Percentiles rank a stretch among this genome's conserved stretches.
Conservation (phyloP, 139 green algal species). For the Micractinium conductrix region DNA sequence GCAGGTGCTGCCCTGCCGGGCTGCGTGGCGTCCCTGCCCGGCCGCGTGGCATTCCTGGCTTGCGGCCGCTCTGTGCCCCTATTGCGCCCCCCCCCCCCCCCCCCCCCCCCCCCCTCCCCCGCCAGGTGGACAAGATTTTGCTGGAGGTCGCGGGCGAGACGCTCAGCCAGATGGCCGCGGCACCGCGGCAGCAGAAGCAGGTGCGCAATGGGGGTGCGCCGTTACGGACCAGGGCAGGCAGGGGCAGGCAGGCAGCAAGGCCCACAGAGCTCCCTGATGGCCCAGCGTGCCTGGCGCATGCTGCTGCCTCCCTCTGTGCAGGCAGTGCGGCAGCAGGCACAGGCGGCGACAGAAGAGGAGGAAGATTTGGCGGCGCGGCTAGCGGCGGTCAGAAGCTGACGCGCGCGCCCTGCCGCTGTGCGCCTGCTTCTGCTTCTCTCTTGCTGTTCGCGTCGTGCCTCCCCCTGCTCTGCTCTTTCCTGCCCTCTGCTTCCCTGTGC, state of each 20-base stretch:
- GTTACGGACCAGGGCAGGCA: not conserved
- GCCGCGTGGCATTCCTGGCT: too few relatives aligned
- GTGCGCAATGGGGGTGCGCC: too few relatives aligned
- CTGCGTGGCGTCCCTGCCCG: too few relatives aligned
- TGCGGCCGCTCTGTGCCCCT: not conserved
- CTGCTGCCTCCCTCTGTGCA: not conserved
- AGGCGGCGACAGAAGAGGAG: slow-evolving; percentile 12
- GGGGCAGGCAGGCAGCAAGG: not conserved
- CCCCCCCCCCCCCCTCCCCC: not conserved
- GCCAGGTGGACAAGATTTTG: slow-evolving; percentile 73
- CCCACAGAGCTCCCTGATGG: too few relatives aligned
- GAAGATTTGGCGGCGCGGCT: slow-evolving; percentile 32
- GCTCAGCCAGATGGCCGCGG: slow-evolving; percentile 48
- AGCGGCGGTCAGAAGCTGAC: slow-evolving; percentile 22
- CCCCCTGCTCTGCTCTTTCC: not conserved
- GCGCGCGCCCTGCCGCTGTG: not conserved
- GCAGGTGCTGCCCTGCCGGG: too few relatives aligned
- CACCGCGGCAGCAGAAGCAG: slow-evolving; percentile 40
- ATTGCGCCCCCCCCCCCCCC: not conserved
- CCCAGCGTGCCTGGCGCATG: too few relatives aligned
- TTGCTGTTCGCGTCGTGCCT: not conserved
- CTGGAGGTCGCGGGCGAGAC: slow-evolving; percentile 64
- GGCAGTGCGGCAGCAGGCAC: slow-evolving; percentile 17
- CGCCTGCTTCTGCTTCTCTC: not conserved
- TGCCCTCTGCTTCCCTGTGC: not conserved